Conservation (phyloP, 331 rosid species). For the Quercus lobata region DNA sequence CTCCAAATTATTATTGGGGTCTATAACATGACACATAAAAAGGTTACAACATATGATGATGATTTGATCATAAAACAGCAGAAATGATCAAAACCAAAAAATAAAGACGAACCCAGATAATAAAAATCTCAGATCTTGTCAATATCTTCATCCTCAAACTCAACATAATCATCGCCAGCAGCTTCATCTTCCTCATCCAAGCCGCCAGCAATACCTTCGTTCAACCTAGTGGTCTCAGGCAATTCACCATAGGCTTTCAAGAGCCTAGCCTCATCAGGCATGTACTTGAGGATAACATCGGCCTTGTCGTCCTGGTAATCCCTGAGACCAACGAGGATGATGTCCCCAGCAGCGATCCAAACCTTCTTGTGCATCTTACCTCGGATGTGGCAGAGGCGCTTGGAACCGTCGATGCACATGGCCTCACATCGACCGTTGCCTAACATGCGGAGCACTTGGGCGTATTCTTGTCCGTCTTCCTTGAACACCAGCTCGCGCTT, state of each 20-base stretch:
- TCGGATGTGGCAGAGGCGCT: conserved; percentile 54
- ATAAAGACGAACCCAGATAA: neutral
- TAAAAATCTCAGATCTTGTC: conserved; percentile 33
- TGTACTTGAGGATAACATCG: conserved; percentile 63
- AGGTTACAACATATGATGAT: no score
- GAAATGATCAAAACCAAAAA: neutral
- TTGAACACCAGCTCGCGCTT: conserved; percentile 63
- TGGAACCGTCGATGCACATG: conserved; percentile 53
- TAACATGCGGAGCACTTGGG: conserved; percentile 58
- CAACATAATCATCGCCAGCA: conserved; percentile 37
- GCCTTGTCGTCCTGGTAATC: conserved; percentile 77
- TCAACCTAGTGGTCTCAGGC: conserved; percentile 37
- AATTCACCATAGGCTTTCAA: conserved; percentile 44
- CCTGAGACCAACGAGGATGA: conserved; percentile 54
- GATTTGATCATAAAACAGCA: neutral
- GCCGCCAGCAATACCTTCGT: conserved; percentile 54
- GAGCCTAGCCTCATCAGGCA: conserved; percentile 63
- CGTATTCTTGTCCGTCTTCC: conserved; percentile 72
- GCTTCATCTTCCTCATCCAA: conserved; percentile 51
- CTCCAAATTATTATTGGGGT: no score
- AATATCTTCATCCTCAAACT: conserved; percentile 60
- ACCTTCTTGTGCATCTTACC: conserved; percentile 78
- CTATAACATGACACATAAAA: no score
- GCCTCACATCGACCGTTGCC: conserved; percentile 59
- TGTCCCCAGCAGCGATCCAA: conserved; percentile 69